Conservation (phyloP, 768 basidiomycete species). For the Tulasnella sp. region DNA sequence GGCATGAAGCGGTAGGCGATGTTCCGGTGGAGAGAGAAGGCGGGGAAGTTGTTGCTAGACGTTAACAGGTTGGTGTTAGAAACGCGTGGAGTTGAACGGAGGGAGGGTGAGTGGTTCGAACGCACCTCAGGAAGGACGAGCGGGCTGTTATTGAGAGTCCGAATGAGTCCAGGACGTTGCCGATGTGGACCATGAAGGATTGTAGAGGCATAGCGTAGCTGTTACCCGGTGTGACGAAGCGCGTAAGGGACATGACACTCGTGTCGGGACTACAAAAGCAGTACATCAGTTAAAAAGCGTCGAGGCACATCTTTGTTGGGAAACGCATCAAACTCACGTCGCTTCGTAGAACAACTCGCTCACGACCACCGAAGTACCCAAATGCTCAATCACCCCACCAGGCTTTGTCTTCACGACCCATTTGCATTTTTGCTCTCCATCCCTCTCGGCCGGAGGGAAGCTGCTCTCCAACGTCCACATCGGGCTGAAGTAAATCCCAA, state of each 20-base stretch:
- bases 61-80: not conserved
- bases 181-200: constrained; percentile 71
- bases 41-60: constrained; percentile 58
- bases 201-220: constrained; percentile 75
- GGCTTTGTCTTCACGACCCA: constrained; percentile 76
- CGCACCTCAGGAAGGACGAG: constrained; percentile 62
- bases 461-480: constrained; percentile 65
- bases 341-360: constrained; percentile 82
- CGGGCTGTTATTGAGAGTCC: constrained; percentile 76
- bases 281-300: constrained; percentile 6
- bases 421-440: constrained; percentile 22
- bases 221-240: constrained; percentile 70
- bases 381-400: constrained; percentile 78
- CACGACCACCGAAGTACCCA: constrained; percentile 67
- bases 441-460: constrained; percentile 74
- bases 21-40: constrained; percentile 68
- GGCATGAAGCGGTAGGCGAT: constrained; percentile 84
- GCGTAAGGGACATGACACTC: constrained; percentile 60
- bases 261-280: constrained; percentile 54
- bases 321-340: constrained; percentile 37
- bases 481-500: constrained; percentile 56
- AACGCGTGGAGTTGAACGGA: not conserved
- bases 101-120: not conserved
- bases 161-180: constrained; percentile 71
- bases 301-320: not conserved